A percentile compares a stretch with the other conserved stretches of the same genome.
Evolutionary conservation across 106 monocot species (phyloP).

Genomic region (Acanthochlamys bracteata): DNA sequence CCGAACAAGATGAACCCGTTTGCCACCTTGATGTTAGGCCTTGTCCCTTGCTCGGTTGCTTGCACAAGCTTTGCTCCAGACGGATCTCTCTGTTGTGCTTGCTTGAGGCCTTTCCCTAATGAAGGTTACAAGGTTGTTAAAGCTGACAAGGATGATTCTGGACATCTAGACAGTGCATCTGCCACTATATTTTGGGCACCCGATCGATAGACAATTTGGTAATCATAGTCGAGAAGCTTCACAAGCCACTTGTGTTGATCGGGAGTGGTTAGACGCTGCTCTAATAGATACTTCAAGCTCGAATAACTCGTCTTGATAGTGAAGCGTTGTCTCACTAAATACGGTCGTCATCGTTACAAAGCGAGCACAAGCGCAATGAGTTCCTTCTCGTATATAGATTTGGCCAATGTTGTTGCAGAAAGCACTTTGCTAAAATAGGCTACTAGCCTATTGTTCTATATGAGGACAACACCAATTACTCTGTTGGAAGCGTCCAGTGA

Average conservation of each 20-base stretch:
- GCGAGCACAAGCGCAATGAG: background rate
- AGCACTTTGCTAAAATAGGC: background rate
- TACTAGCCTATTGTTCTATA: background rate
- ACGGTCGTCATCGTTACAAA: background rate
- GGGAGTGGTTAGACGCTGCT: background rate
- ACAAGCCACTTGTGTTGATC: background rate
- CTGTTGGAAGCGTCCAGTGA: background rate
- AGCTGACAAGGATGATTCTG: background rate
- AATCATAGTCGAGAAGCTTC: background rate
- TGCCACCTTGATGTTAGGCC: too few relatives aligned
- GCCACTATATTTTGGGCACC: background rate
- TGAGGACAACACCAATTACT: background rate
- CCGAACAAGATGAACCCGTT: background rate
- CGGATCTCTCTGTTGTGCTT: background rate
- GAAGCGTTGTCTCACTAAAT: background rate
- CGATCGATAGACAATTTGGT: background rate
- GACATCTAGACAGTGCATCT: constrained; percentile 1
- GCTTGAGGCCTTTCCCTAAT: background rate
- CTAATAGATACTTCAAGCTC: constrained; percentile 1
- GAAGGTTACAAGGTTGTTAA: background rate
- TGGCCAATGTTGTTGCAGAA: background rate
- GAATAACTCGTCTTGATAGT: background rate
- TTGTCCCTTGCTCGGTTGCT: too few relatives aligned
- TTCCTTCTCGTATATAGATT: background rate
- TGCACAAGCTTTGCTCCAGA: too few relatives aligned